phyloP scores from a whole-genome alignment of 495 filamentous ascomycete species.

The Thermothielavioides terrestris region DNA sequence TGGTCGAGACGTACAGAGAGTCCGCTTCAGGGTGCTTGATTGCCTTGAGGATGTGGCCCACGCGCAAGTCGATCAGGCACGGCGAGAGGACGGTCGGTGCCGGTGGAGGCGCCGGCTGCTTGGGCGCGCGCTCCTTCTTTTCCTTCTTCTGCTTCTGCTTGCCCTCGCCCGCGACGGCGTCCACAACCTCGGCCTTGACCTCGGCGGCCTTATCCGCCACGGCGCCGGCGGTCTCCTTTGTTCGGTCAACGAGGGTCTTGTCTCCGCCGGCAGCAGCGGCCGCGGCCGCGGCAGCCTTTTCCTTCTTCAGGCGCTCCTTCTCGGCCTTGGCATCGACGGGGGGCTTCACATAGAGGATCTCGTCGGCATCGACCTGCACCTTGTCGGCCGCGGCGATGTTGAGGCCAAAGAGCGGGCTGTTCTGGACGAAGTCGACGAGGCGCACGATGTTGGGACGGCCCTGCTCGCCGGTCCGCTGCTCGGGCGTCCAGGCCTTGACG shows the following conservation, averaged over 20 bases:
- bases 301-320: conserved; percentile 82
- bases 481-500: conserved; percentile 71
- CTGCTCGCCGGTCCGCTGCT: conserved; percentile 84
- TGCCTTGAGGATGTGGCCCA: conserved; percentile 93
- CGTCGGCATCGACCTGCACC: conserved; percentile 65
- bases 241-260: conserved; percentile 41
- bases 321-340: conserved; percentile 77
- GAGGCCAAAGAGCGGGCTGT: conserved; percentile 67
- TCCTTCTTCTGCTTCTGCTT: conserved; percentile 44
- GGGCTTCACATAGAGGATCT: conserved; percentile 74
- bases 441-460: conserved; percentile 90
- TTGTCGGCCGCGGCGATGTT: conserved; percentile 66
- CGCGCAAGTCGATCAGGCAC: conserved; percentile 81
- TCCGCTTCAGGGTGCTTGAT: conserved; percentile 94
- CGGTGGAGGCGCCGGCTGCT: conserved; percentile 57
- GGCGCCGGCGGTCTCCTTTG: conserved; percentile 39
- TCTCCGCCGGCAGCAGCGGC: conserved; percentile 33
- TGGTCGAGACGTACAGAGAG: conserved; percentile 91
- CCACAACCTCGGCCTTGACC: conserved; percentile 26
- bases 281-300: conserved; percentile 60
- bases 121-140: conserved; percentile 73
- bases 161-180: conserved; percentile 24
- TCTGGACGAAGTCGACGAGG: conserved; percentile 90
- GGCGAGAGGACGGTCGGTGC: conserved; percentile 67
- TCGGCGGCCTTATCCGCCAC: conserved; percentile 43